Evolutionary conservation across 2,329 filamentous ascomycete genomes (phyloP), one percentile per base, ranked within the genome.

Genomic region (Xylaria multiplex): DNA sequence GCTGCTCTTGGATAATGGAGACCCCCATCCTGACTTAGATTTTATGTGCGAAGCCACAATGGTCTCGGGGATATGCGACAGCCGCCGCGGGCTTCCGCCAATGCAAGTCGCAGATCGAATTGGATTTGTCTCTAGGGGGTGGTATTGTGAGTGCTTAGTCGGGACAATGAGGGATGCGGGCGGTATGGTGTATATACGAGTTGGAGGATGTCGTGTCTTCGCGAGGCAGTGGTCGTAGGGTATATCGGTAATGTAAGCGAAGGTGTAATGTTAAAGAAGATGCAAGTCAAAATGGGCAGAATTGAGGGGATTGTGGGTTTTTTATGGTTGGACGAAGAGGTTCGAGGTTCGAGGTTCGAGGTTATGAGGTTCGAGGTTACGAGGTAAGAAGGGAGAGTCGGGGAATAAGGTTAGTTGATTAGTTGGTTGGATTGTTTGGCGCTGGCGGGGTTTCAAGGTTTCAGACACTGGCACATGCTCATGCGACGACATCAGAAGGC

Each of bases 1-100:
- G 90, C 84, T 97, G 93, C 76, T 93, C 89, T 77, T 93, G 89
- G 76, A 97, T 91, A 75, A 94, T 88, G 71, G 93, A 97, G 80
- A 91, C 84, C 75, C 88, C 91, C 93, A 97, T 97, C 75, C 79
- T 89, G 84, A 80, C 78, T 78, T 69, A n/a, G 8, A n/a, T 50
- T 46, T 67, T 69, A 65, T 60, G 48, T 43, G 43, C 50, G 37
- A 49, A 70, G 69, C 65, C 59, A 65, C 66, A 65, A 67, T 66
- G 64, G 66, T 58, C 63, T 63, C 37, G 32, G 30, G 46, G 30
- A 56, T 43, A 32, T 30, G 59, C 68, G 66, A 63, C 48, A 45
- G 43, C 52, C 43, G 46, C 60, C 48, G 55, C 43, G 59, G 45
- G 50, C 32, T 16, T 53, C 65, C 22, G 63, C 48, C 56, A 59